A percentile compares a stretch with the other conserved stretches of the same genome.
These are phyloP conservation scores for Exserohilum rostratum DNA, from an alignment of 2,329 filamentous ascomycete genomes.

Conservation along the genomic window DNA sequence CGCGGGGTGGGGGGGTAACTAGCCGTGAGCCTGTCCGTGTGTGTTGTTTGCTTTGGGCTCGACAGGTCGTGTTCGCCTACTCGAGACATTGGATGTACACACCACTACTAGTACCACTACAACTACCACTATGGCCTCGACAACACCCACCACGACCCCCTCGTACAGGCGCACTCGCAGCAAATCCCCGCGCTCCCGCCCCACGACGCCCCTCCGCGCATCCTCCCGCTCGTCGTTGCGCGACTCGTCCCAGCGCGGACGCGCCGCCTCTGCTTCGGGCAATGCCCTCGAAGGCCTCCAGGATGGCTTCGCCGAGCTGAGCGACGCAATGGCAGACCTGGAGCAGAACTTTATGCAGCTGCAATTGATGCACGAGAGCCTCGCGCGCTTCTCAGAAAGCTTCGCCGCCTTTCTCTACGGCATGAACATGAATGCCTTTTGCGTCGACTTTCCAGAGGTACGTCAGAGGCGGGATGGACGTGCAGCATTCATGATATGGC, in stretches of 20 bases:
- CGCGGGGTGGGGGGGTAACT: not conserved
- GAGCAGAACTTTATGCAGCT: conserved; percentile 98
- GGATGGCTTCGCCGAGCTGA: conserved; percentile 88
- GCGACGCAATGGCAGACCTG: conserved; percentile 91
- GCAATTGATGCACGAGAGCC: conserved; percentile 93
- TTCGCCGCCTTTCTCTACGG: conserved; percentile 96
- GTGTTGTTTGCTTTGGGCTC: too few relatives aligned
- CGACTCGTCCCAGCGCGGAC: conserved; percentile 50
- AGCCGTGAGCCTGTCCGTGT: too few relatives aligned
- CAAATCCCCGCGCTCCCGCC: conserved; percentile 67
- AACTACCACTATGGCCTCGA: conserved; percentile 24
- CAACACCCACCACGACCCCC: conserved; percentile 33
- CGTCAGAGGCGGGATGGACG: conserved; percentile 4
- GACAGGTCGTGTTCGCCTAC: too few relatives aligned
- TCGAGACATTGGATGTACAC: too few relatives aligned
- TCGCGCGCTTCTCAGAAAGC: conserved; percentile 91
- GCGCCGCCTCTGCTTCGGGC: conserved; percentile 57
- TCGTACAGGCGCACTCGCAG: conserved; percentile 60
- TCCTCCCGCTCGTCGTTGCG: conserved; percentile 88
- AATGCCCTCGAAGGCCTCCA: conserved; percentile 83
- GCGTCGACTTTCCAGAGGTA: conserved; percentile 96
- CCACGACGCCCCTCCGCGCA: conserved; percentile 89
- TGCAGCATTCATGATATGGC: not conserved
- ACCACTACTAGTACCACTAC: not conserved
- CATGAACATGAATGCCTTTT: conserved; percentile 98